Evolutionary conservation across 208 protist species (phyloP), one percentile per base, ranked within the genome.

Genomic region (Leishmania turanica): DNA sequence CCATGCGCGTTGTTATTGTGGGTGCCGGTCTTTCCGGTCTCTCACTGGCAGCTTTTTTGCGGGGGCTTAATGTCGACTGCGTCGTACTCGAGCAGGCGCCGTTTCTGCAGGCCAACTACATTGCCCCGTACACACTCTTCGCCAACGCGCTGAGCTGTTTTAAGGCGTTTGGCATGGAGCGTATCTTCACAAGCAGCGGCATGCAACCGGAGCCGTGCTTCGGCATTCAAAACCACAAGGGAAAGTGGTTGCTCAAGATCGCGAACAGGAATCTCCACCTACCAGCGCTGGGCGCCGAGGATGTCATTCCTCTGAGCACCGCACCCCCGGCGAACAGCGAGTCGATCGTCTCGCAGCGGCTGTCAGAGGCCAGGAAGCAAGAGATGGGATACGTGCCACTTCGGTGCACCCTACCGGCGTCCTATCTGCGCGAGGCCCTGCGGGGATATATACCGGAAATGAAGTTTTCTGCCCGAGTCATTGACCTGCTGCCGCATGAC

Each of bases 111-210:
- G 90, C 92, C 2, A 77, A 80, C 68, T 96, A 95, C 82, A 79
- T 89, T 19, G 27, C 84, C 17, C 95, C 95, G 1, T 91, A 94
- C 66, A 91, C 86, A 1, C 85, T 98, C 40, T 98, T 92, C 78
- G 95, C 95, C 17, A 96, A 96, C 83, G 95, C 95, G 2, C 81
- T 98, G 21, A 98, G 92, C 76, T 98, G 95, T 76, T 98, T 90
- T 80, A 96, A 96, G 77, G 95, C 95, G 1, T 98, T 96, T 78
- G 90, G 77, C 37, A 88, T 98, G 85, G 92, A 93, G 24, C 78
- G 90, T 86, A 49, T 95, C 49, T 91, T 97, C 75, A 78, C 76
- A 21, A 68, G 77, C 40, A 83, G 75, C 40, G 85, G 86, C 68
- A 82, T 88, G 53, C 66, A 87, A 19, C 91, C 89, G 13, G 92